These are phyloP conservation scores for Orbilia brochopaga DNA, from an alignment of 2,329 filamentous ascomycete species.

Conservation along the genomic window DNA sequence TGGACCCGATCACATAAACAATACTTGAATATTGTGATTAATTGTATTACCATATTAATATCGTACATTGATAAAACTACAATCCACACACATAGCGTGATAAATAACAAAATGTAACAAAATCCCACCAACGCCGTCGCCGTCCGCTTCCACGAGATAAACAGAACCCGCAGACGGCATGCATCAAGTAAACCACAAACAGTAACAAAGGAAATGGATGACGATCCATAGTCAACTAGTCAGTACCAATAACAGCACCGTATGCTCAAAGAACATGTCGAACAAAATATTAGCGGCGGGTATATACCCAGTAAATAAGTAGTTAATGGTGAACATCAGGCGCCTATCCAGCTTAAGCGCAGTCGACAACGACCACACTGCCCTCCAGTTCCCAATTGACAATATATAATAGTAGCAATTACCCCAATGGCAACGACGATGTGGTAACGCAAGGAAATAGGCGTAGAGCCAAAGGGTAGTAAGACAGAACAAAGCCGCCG, in stretches of 20 bases:
- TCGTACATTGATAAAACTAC: too few species aligned
- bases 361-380: neutral
- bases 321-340: constrained; percentile 43
- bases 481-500: constrained; percentile 34
- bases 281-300: too few species aligned
- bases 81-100: too few species aligned
- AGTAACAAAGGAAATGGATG: constrained; percentile 42
- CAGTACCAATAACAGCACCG: too few species aligned
- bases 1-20: too few species aligned
- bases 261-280: too few species aligned
- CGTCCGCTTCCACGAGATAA: too few species aligned
- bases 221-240: constrained; percentile 33
- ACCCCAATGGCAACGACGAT: constrained; percentile 1
- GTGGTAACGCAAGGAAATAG: constrained; percentile 17
- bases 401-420: neutral
- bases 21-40: too few species aligned
- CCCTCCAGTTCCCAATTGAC: constrained; percentile 41
- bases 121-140: too few species aligned
- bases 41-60: too few species aligned
- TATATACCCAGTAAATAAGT: too few species aligned
- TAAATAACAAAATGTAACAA: too few species aligned
- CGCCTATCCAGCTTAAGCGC: constrained; percentile 35
- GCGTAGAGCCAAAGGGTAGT: constrained; percentile 26
- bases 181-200: neutral
- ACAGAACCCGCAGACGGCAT: neutral